A percentile compares a stretch with the other conserved stretches of the same genome.
phyloP scores from a whole-genome alignment of 192 early-diverging fungal genomes.

The Coemansia sp. region DNA sequence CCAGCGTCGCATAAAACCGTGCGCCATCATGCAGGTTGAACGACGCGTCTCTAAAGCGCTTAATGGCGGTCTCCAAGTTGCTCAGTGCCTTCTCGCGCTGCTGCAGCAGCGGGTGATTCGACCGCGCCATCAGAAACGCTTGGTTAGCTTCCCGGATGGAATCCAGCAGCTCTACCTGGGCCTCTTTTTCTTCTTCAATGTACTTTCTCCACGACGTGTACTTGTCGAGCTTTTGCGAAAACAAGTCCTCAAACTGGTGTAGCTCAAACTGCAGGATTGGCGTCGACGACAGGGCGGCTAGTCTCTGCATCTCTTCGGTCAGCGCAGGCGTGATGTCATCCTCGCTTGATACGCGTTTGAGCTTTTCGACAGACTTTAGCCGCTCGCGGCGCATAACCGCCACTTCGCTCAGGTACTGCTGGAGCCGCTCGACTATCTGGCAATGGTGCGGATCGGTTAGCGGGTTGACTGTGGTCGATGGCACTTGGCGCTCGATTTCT shows the following conservation, averaged over 20 bases:
- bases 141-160: conserved; percentile 63
- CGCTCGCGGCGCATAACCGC: conserved; percentile 59
- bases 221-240: conserved; percentile 65
- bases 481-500: conserved; percentile 57
- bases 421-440: conserved; percentile 61
- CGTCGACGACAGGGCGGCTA: conserved; percentile 57
- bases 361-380: conserved; percentile 59
- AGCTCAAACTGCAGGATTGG: conserved; percentile 69
- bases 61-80: conserved; percentile 72
- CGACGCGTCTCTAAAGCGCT: conserved; percentile 69
- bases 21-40: conserved; percentile 73
- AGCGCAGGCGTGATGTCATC: conserved; percentile 79
- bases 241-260: conserved; percentile 73
- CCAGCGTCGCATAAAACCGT: conserved; percentile 70
- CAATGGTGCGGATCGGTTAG: conserved; percentile 61
- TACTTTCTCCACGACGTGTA: conserved; percentile 65
- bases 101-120: conserved; percentile 57
- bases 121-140: conserved; percentile 62
- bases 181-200: conserved; percentile 58
- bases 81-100: conserved; percentile 73
- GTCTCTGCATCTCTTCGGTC: conserved; percentile 61
- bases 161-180: conserved; percentile 62
- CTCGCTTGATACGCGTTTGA: conserved; percentile 62
- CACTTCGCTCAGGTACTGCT: conserved; percentile 57
- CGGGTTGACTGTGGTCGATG: conserved; percentile 58